These are phyloP conservation scores for Colletotrichum lini DNA, from an alignment of 2,329 filamentous ascomycete genomes.

Conservation along the genomic window DNA sequence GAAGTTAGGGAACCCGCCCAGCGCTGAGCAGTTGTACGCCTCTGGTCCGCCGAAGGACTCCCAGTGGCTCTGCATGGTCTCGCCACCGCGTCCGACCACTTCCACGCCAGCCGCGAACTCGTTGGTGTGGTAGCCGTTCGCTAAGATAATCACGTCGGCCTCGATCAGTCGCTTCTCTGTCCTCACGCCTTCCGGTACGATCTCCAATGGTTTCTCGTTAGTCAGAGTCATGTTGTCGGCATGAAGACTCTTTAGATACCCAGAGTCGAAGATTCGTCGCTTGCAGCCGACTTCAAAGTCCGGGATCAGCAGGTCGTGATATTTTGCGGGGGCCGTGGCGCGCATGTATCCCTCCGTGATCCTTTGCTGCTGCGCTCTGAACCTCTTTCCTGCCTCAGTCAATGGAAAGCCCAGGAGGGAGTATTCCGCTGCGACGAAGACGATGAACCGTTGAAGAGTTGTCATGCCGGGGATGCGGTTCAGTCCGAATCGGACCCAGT, in stretches of 20 bases:
- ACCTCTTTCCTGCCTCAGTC: slow-evolving; percentile 35
- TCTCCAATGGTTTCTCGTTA: slow-evolving; percentile 62
- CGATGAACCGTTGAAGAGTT: slow-evolving; percentile 57
- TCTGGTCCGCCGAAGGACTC: slow-evolving; percentile 69
- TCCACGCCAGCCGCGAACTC: slow-evolving; percentile 67
- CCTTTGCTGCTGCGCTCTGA: slow-evolving; percentile 54
- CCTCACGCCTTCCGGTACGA: slow-evolving; percentile 59
- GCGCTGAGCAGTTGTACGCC: slow-evolving; percentile 72
- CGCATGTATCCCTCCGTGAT: slow-evolving; percentile 59
- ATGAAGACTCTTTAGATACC: slow-evolving; percentile 68
- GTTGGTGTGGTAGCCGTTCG: slow-evolving; percentile 73
- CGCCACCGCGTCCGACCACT: slow-evolving; percentile 65
- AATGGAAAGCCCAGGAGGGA: slow-evolving; percentile 51
- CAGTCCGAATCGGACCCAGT: slow-evolving; percentile 52
- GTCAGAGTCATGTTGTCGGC: slow-evolving; percentile 62
- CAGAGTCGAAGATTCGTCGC: slow-evolving; percentile 70
- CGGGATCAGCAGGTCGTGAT: slow-evolving; percentile 73
- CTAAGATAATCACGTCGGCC: slow-evolving; percentile 73
- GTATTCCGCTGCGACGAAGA: slow-evolving; percentile 57
- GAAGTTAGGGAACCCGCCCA: slow-evolving; percentile 76
- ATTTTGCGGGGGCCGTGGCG: slow-evolving; percentile 67
- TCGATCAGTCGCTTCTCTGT: slow-evolving; percentile 57
- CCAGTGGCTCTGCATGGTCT: slow-evolving; percentile 69
- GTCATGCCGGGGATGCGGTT: slow-evolving; percentile 63
- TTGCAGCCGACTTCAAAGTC: slow-evolving; percentile 77